These are phyloP conservation scores for Mycena galopus DNA, from an alignment of 768 basidiomycete species.

Conservation along the genomic window DNA sequence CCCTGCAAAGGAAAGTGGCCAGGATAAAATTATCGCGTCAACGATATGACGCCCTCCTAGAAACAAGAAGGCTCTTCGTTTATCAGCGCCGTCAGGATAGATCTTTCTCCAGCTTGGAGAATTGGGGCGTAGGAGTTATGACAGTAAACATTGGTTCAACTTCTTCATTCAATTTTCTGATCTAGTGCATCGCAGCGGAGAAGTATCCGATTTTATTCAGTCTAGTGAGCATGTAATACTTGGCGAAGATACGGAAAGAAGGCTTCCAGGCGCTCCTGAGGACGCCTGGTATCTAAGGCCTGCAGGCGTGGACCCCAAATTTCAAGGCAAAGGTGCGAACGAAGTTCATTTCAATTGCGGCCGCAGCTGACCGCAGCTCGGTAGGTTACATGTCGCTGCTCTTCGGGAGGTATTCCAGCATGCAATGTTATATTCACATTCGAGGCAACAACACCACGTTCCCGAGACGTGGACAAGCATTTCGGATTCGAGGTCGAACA, in stretches of 20 bases:
- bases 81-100: constrained; percentile 9
- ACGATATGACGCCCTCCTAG: constrained; percentile 14
- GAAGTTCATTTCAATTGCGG: neutral
- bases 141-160: neutral
- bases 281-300: neutral
- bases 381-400: constrained; percentile 30
- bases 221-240: neutral
- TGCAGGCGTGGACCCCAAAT: neutral
- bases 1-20: neutral
- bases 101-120: neutral
- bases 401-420: constrained; percentile 26
- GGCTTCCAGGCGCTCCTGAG: neutral
- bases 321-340: neutral
- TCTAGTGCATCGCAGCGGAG: neutral
- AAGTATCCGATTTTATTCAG: neutral
- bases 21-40: neutral
- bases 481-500: constrained; percentile 26
- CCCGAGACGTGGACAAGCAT: constrained; percentile 28
- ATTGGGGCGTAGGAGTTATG: constrained; percentile 2
- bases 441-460: constrained; percentile 22
- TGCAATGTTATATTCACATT: constrained; percentile 23
- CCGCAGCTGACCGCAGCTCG: too few relatives aligned
- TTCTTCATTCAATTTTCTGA: neutral
- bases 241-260: neutral
- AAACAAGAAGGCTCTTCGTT: neutral